These are phyloP conservation scores for Solanum clarkiae DNA, from an alignment of 257 asterid species.

Conservation along the genomic window DNA sequence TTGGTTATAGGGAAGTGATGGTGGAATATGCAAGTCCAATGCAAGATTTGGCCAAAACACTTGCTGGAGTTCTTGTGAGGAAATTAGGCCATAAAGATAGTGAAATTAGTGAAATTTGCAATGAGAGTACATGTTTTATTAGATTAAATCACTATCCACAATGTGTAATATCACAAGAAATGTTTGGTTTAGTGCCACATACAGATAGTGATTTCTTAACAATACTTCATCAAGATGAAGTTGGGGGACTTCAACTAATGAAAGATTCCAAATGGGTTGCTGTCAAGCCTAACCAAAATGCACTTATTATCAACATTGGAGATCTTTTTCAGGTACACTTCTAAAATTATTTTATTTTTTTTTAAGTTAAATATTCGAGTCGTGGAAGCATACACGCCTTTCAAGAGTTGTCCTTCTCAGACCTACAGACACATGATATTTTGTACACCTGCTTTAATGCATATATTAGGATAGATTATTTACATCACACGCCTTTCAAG, in stretches of 20 bases:
- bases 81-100: slow-evolving; percentile 19
- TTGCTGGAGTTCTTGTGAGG: slow-evolving; percentile 32
- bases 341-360: no score
- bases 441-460: no score
- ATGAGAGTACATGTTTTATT: slow-evolving; percentile 48
- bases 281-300: slow-evolving; percentile 49
- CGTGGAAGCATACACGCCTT: no score
- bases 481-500: no score
- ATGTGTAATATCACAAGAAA: slow-evolving; percentile 22
- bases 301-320: slow-evolving; percentile 73
- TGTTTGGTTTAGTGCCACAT: slow-evolving; percentile 55
- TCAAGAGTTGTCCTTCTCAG: no score
- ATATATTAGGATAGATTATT: no score
- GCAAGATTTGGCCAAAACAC: slow-evolving; percentile 39
- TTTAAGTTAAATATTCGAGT: no score
- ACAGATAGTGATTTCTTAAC: slow-evolving; percentile 73
- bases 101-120: slow-evolving; percentile 11
- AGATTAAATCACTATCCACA: slow-evolving; percentile 48
- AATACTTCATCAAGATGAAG: slow-evolving; percentile 61
- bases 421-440: no score
- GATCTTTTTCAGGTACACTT: slow-evolving; percentile 61
- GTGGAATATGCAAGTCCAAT: slow-evolving; percentile 48
- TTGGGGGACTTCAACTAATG: slow-evolving; percentile 69
- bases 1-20: slow-evolving; percentile 40
- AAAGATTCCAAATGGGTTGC: slow-evolving; percentile 57